A percentile compares a stretch with the other conserved stretches of the same genome.
These are phyloP conservation scores for Vinca minor DNA, from an alignment of 257 asterid species.

Conservation along the genomic window DNA sequence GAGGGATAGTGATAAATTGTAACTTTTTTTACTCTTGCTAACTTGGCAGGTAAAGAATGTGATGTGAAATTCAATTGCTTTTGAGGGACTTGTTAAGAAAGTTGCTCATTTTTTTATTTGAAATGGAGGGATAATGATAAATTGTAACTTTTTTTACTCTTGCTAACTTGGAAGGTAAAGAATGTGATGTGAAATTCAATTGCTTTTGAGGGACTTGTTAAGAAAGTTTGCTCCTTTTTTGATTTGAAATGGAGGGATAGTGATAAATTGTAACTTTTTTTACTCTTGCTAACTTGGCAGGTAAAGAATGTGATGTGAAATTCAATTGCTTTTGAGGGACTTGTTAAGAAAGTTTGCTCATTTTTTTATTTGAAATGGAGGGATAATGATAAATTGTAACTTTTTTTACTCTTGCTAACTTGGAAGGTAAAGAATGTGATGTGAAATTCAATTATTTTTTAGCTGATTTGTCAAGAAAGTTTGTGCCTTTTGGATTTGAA, in stretches of 20 bases:
- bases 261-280: no score
- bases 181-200: background rate
- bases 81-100: no score
- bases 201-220: background rate
- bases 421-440: conserved; percentile 69
- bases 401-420: conserved; percentile 58
- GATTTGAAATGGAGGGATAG: background rate
- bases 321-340: background rate
- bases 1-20: background rate
- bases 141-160: conserved; percentile 66
- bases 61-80: no score
- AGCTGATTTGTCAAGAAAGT: no score
- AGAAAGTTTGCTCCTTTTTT: background rate
- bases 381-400: no score
- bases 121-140: no score
- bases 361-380: background rate
- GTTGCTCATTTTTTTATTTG: no score
- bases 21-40: conserved; percentile 47
- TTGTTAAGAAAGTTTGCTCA: background rate
- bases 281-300: conserved; percentile 88
- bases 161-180: conserved; percentile 94
- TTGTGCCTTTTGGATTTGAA: no score
- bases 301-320: conserved; percentile 27
- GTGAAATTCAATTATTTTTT: no score
- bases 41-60: conserved; percentile 85